Base-by-base conservation (phyloP, 2,329 filamentous ascomycete species). In the Colletotrichum cereale region DNA sequence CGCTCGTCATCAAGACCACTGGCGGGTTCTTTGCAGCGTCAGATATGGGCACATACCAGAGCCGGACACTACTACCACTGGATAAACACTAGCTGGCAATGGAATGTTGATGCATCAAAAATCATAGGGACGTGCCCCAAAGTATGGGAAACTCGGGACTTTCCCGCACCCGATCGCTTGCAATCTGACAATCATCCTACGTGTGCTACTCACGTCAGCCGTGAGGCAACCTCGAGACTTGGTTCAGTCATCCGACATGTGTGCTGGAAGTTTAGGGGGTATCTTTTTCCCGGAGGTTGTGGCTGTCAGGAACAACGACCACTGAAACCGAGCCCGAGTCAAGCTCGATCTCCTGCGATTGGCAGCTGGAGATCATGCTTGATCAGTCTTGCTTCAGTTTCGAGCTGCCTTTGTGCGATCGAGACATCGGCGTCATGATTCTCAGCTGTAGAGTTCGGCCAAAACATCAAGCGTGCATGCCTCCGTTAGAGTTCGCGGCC, bases 391-490 rank as follows among this genome's bases (percentile, higher is more conserved):
- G n/a, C 29, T 26, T 47, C 38, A 40, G 36, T 34, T 47, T 44
- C 29, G 31, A 60, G 26, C 24, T 6, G 16, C 55, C 62, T 55
- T 60, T 61, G 26, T 53, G 16, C 14, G 38, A 24, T 61, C 55
- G 62, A 60, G 53, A 60, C 62, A 60, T 47, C 47, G 67, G 47
- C 31, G 67, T 18, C 53, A n/a, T 60, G 62, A 31, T 24, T 34
- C 53, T 53, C 16, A 56, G 21, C 21, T n/a, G 38, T 16, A 16
- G 24, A n/a, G 18, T 36, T 38, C 38, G 42, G 42, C n/a, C 31
- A 42, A 50, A 52, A 42, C 42, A 62, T 56, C 57, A 57, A 71
- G 57, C 57, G 57, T 71, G 57, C 64, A 71, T 53, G 42, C 40
- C n/a, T 12, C 57, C 24, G 26, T 47, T 60, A 47, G 8, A 64